Evolutionary conservation across 2,329 filamentous ascomycete genomes (phyloP), one percentile per base, ranked within the genome.

Genomic region (Kalaharituber pfeilii): DNA sequence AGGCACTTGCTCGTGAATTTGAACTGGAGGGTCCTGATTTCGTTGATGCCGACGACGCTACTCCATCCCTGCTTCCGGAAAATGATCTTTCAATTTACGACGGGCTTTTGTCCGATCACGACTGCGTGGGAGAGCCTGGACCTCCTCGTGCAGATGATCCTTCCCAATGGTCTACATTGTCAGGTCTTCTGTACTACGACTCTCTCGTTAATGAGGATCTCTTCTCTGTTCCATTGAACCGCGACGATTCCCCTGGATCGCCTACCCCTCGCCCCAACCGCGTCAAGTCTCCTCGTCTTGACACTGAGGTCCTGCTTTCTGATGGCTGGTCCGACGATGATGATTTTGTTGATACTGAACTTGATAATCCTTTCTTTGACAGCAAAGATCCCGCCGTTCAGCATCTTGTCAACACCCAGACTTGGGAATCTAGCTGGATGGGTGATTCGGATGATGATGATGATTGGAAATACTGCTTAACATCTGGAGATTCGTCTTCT

Each of bases 281-380:
- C n/a, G 25, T 44, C 50, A 45, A 44, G 42, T 30, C 13, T 42
- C n/a, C 51, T 56, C 24, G 54, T 49, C 2, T 49, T 47, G 15
- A 56, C 13, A 25, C 53, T 49, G 20, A 42, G 50, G 36, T 49
- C 39, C 25, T 49, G 44, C 26, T 51, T 52, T 36, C 42, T 56
- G 50, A 50, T 25, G 56, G 51, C 22, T 65, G 68, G 20, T 63
- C 63, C 36, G 65, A 66, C 20, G 61, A 63, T 26, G 61, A 64
- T 50, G 65, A 67, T 68, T 72, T 1, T 73, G 42, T 47, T 25
- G 42, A 47, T 20, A 11, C 71, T 15, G 72, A 75, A 62, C 73
- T 75, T 20, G 18, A 47, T 60, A 75, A 54, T 3, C 57, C 59
- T 2, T 59, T 59, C 20, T 60, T 60, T 29, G 59, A 59, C 49